Percentiles rank a stretch among this genome's conserved stretches.
Evolutionary conservation across 257 asterid genomes (phyloP).

Genomic region (Verbena officinalis): DNA sequence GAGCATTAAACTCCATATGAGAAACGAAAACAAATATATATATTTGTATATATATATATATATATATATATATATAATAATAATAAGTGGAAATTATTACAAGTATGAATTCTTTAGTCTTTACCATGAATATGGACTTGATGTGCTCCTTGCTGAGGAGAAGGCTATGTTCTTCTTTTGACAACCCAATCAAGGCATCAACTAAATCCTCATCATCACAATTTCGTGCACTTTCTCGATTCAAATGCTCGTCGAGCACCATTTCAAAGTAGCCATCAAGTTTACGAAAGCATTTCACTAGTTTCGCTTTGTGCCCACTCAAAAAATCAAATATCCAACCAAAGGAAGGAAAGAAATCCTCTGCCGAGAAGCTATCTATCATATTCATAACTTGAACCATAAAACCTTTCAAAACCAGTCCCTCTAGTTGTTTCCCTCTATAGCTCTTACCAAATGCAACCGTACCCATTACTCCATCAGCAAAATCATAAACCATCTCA

Average conservation of each 20-base stretch:
- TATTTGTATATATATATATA: too few relatives aligned
- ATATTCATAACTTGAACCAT: constrained; percentile 22
- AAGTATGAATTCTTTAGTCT: background rate
- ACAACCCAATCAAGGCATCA: constrained; percentile 15
- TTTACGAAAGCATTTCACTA: constrained; percentile 18
- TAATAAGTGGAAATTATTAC: background rate
- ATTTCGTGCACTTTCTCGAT: constrained; percentile 1
- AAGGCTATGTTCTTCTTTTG: constrained; percentile 7
- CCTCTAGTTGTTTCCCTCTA: constrained; percentile 22
- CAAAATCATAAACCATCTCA: constrained; percentile 23
- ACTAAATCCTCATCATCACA: constrained; percentile 29
- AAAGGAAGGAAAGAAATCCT: constrained; percentile 32
- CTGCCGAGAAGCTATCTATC: constrained; percentile 25
- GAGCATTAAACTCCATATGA: background rate
- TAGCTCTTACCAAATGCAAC: constrained; percentile 34
- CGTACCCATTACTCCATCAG: constrained; percentile 19
- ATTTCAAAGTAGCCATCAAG: constrained; percentile 20
- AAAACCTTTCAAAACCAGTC: constrained; percentile 19
- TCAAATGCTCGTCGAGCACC: constrained; percentile 26
- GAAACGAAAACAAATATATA: background rate
- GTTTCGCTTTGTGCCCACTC: constrained; percentile 11
- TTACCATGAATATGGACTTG: constrained; percentile 37
- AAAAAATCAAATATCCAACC: constrained; percentile 30
- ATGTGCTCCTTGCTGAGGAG: constrained; percentile 27
- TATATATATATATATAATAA: too few relatives aligned